Percentiles rank a stretch among this genome's conserved stretches.
These are phyloP conservation scores for Gracilaria gracilis DNA, from an alignment of 23 red algal genomes.

Conservation along the genomic window DNA sequence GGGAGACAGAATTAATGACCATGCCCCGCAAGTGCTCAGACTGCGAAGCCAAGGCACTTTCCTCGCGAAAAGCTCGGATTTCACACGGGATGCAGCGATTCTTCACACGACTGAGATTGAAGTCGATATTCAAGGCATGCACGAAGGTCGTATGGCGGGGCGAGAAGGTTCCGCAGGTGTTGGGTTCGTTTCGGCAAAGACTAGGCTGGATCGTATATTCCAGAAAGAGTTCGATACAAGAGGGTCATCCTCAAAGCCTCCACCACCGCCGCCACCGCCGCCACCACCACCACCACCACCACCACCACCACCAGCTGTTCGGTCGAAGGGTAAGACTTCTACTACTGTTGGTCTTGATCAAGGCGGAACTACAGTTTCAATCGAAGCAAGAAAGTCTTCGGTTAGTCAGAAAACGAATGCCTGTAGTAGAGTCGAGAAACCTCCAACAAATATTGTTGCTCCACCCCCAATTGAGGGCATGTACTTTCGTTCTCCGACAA, in stretches of 20 bases:
- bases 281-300: neutral
- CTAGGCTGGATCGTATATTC: conserved; percentile 54
- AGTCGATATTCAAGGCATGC: conserved; percentile 50
- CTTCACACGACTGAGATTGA: conserved; percentile 55
- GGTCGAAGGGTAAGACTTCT: neutral
- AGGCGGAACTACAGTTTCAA: neutral
- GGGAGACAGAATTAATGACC: neutral
- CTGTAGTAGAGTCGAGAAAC: conserved; percentile 4
- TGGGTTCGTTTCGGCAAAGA: conserved; percentile 53
- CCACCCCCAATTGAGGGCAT: conserved; percentile 59
- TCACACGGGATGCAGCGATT: conserved; percentile 55
- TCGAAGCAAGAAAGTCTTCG: conserved; percentile 2
- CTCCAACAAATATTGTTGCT: conserved; percentile 16
- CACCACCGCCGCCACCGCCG: conserved; percentile 32
- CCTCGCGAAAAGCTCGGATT: conserved; percentile 61
- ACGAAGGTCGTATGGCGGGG: conserved; percentile 7
- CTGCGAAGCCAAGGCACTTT: conserved; percentile 45
- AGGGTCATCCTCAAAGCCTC: neutral
- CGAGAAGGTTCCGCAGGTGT: conserved; percentile 38
- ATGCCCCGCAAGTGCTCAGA: conserved; percentile 12
- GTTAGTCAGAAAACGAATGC: neutral
- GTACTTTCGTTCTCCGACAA: conserved; percentile 52
- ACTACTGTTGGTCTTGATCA: neutral
- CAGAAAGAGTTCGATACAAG: conserved; percentile 25
- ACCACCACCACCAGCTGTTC: neutral